Evolutionary conservation across 2,329 filamentous ascomycete species (phyloP), one percentile per base, ranked within the genome.

Genomic region (Thielaviopsis musarum): DNA sequence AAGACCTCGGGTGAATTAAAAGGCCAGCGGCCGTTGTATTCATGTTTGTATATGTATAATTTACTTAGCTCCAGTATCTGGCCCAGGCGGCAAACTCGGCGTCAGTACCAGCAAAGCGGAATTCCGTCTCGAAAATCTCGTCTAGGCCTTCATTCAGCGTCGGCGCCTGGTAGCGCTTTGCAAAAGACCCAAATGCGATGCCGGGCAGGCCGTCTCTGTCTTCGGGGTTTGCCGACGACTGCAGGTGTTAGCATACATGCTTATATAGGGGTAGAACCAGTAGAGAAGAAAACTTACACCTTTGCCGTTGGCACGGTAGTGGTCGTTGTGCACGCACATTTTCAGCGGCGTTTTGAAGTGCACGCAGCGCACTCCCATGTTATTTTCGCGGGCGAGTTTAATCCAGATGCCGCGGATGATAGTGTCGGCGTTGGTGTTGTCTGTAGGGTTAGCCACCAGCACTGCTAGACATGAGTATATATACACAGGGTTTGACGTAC

Each of bases 401-500:
- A 88, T 72, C 91, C 91, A 97, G 62, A 87, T 73, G n/a, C 79
- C 77, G 64, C 93, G 80, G 24, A 85, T 88, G 57, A 88, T 85
- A 12, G 76, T 69, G 71, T 95, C 87, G 30, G 91, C 82, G 69
- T 98, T 98, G n/a, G 93, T 97, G 70, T 95, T 97, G 71, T 98
- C 93, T 93, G 56, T 59, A 52, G 41, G 59, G 54, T 59, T 45
- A 26, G 21, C 19, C 22, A 28, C n/a, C 24, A 45, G 13, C 19
- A 30, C 41, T 22, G 49, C 24, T 38, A 48, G 24, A 26, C 6
- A 26, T 53, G 26, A 7, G 1, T 53, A 12, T 12, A n/a, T n/a
- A 38, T 17, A 3, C 12, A 4, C 13, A 38, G n/a, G 17, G 6
- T 10, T 15, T 4, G 62, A 75, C 82, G 65, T 77, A 93, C 88